Evolutionary conservation across 345 rosid species (phyloP), one percentile per base, ranked within the genome.

Genomic region (Xanthoceras sorbifolium): DNA sequence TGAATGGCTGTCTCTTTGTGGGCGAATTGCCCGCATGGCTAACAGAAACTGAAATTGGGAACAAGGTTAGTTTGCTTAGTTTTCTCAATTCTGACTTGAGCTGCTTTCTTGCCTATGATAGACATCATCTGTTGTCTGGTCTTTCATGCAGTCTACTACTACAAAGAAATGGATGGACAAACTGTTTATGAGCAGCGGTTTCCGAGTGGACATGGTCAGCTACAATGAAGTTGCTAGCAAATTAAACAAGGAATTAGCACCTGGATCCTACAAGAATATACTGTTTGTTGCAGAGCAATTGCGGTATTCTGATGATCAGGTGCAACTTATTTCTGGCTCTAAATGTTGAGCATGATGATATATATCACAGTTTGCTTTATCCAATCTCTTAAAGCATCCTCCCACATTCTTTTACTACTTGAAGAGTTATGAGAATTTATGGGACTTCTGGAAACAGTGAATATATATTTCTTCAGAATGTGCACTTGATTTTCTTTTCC

Each of bases 281-380:
- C 69, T 94, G 29, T 93, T 92, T 81, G 78, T 85, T 17, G 97
- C 98, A 28, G 92, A 92, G 69, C 97, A 94, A 64, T 73, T 90
- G 82, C 86, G 86, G 74, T 93, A 82, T 76, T 95, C 98, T 18
- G 98, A 95, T 82, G 94, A 88, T 79, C 98, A 95, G 93, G 99
- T 95, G 22, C 73, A 78, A 17, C 80, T 57, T 75, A 34, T 73
- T 72, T 71, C 73, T 73, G 14, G 29, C 54, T 67, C 72, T 25
- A 23, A 57, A 73, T 22, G 36, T 44, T 36, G 61, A 72, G 48
- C 4, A 26, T 63, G 61, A 63, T 46, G 40, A 57, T 52, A 28
- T 52, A 28, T 63, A 34, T 54, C 48, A 40, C 26, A 50, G 29
- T 28, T 36, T 71, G 71, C 60, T 67, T 74, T 29, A 25, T 38